Evolutionary conservation across 352 stramenopile genomes (phyloP).

Genomic region (Hyaloperonospora brassicae): DNA sequence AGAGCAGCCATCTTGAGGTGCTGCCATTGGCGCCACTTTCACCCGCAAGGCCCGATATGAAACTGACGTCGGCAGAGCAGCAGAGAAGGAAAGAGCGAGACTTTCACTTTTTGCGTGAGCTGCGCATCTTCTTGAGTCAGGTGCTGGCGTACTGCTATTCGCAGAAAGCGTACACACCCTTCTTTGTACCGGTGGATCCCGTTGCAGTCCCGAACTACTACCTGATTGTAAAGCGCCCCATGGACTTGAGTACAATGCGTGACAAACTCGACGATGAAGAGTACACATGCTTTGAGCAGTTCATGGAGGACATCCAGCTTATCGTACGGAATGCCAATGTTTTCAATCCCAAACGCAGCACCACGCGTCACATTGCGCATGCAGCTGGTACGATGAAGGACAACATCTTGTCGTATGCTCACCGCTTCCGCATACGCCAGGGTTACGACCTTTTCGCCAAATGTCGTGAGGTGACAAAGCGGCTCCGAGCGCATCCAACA

Average conservation of each 20-base stretch:
- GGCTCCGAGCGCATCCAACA: conserved; percentile 37
- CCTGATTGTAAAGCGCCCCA: conserved; percentile 78
- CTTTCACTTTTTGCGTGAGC: conserved; percentile 48
- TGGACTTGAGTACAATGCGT: conserved; percentile 85
- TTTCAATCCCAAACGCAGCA: conserved; percentile 81
- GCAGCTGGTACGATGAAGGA: conserved; percentile 84
- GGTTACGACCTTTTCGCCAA: conserved; percentile 87
- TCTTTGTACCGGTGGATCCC: conserved; percentile 65
- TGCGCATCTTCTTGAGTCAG: conserved; percentile 83
- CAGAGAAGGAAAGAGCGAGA: conserved; percentile 52
- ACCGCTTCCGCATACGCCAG: conserved; percentile 80
- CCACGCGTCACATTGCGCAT: conserved; percentile 67
- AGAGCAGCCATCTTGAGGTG: conserved; percentile 36
- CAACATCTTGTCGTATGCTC: conserved; percentile 81
- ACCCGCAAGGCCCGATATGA: conserved; percentile 14
- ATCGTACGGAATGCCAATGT: conserved; percentile 86
- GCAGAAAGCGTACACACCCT: conserved; percentile 58
- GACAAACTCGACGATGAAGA: conserved; percentile 85
- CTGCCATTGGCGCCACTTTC: conserved; percentile 49
- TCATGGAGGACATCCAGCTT: conserved; percentile 81
- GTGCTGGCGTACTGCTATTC: conserved; percentile 79
- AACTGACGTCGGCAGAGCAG: neutral
- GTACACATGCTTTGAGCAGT: conserved; percentile 85
- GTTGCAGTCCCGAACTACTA: conserved; percentile 85
- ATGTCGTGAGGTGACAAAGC: conserved; percentile 69